phyloP scores from a whole-genome alignment of 495 filamentous ascomycete species.

The Cetradonia linearis region DNA sequence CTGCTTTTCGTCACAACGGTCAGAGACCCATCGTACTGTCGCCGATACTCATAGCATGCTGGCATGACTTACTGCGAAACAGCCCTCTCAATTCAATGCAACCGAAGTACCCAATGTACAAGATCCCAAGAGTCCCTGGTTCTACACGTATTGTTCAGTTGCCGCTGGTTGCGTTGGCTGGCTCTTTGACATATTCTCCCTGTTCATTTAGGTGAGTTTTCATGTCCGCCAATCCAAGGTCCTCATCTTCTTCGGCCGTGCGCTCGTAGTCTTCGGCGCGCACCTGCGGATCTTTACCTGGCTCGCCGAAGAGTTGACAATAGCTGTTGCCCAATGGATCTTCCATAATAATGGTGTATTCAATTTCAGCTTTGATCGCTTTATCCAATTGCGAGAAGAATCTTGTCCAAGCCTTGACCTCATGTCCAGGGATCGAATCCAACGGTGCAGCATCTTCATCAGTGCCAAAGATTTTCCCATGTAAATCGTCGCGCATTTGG shows the following conservation, averaged over 20 bases:
- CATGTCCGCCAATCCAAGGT: constrained; percentile 83
- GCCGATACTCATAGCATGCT: not conserved
- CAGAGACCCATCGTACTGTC: not conserved
- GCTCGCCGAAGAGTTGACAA: constrained; percentile 71
- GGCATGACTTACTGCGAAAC: not conserved
- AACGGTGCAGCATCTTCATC: constrained; percentile 44
- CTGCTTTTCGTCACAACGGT: not conserved
- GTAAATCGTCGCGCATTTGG: constrained; percentile 81
- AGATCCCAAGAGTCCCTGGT: not conserved
- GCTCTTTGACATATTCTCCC: constrained; percentile 30
- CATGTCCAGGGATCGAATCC: constrained; percentile 57
- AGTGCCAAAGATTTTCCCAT: constrained; percentile 72
- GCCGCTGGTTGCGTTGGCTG: not conserved
- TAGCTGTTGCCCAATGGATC: constrained; percentile 89
- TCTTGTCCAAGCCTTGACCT: constrained; percentile 59
- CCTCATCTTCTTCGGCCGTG: constrained; percentile 83
- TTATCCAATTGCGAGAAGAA: constrained; percentile 69
- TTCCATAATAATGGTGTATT: constrained; percentile 76
- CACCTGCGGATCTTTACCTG: constrained; percentile 69
- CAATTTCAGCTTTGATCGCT: constrained; percentile 70
- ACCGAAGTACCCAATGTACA: not conserved
- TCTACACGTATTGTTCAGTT: not conserved
- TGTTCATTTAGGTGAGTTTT: constrained; percentile 79
- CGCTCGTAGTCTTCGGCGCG: constrained; percentile 74
- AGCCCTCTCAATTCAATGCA: not conserved